Conservation (phyloP, 2,329 filamentous ascomycete species). For the Dothidotthia symphoricarpi region DNA sequence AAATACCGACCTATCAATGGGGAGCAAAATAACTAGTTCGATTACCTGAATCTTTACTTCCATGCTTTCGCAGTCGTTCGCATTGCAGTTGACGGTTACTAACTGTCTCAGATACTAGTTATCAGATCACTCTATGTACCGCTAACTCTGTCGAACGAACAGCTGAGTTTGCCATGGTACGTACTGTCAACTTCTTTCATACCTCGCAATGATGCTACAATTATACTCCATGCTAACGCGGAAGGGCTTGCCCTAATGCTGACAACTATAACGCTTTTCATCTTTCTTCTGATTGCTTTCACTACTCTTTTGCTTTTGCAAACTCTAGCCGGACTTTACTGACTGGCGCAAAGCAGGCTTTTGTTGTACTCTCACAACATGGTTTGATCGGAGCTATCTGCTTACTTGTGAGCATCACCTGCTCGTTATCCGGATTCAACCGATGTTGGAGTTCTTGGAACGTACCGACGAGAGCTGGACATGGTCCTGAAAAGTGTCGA, state of each 20-base stretch:
- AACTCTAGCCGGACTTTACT: conserved; percentile 4
- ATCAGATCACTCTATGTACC: conserved; percentile 5
- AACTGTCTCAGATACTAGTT: too few species aligned
- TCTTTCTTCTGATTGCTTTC: conserved; percentile 39
- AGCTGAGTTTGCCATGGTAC: neutral
- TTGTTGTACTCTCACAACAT: too few species aligned
- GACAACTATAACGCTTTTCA: conserved; percentile 41
- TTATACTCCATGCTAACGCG: conserved; percentile 42
- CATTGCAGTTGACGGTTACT: neutral
- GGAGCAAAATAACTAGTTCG: conserved; percentile 39
- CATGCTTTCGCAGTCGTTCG: neutral
- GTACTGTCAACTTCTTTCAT: neutral
- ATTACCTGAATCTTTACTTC: conserved; percentile 35
- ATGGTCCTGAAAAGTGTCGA: too few species aligned
- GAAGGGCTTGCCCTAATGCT: conserved; percentile 37
- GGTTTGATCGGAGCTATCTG: too few species aligned
- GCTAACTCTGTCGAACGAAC: neutral
- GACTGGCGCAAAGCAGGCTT: neutral
- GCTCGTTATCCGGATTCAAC: too few species aligned
- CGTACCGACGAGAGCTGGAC: too few species aligned
- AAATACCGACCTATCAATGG: conserved; percentile 41
- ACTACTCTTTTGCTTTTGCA: neutral
- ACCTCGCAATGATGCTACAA: conserved; percentile 35
- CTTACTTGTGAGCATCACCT: too few species aligned
- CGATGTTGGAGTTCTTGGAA: too few species aligned